phyloP scores from a whole-genome alignment of 306 rosid species.

The Benincasa hispida region DNA sequence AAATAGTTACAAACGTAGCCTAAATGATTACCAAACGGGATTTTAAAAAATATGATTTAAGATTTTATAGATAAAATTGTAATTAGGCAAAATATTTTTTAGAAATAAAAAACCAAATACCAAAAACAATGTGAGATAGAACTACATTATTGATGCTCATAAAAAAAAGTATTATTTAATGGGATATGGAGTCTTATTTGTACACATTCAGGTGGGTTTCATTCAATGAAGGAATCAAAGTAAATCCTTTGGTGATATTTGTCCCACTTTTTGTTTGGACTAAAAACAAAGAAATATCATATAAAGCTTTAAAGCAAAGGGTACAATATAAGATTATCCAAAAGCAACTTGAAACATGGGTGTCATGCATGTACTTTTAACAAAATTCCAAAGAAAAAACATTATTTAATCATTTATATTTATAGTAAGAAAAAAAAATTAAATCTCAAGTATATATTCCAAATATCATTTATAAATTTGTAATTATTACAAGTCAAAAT shows the following conservation, averaged over 20 bases:
- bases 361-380: neutral
- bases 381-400: neutral
- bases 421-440: neutral
- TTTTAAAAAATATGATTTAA: too few relatives aligned
- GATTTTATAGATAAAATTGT: too few relatives aligned
- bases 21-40: too few relatives aligned
- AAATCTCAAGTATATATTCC: neutral
- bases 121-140: neutral
- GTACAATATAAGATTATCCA: neutral
- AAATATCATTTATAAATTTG: neutral
- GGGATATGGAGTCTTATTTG: neutral
- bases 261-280: slow-evolving; percentile 3
- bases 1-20: too few relatives aligned
- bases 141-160: neutral
- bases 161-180: neutral
- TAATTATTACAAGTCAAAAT: neutral
- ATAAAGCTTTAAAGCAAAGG: neutral
- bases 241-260: neutral
- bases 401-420: neutral
- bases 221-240: neutral
- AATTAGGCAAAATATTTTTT: too few relatives aligned
- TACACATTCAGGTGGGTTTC: neutral
- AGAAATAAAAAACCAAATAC: too few relatives aligned
- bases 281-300: neutral
- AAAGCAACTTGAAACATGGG: neutral